Percentiles rank a stretch among this genome's conserved stretches.
phyloP scores from a whole-genome alignment of 1,284 basidiomycete genomes.

The Ganoderma boninense region DNA sequence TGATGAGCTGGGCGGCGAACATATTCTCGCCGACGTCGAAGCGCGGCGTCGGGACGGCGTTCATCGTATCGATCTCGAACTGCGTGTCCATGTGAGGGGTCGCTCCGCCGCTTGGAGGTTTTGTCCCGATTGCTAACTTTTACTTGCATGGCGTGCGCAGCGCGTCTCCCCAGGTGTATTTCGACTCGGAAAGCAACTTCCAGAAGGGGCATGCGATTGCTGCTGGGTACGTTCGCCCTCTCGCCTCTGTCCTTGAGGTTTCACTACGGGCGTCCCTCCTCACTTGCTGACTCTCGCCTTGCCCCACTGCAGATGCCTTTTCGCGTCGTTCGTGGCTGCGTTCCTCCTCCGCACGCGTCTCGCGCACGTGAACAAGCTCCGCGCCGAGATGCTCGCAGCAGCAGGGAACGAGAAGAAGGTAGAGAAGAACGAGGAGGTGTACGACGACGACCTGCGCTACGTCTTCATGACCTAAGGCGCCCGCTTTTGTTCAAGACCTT shows the following conservation, averaged over 20 bases:
- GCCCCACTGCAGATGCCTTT: constrained; percentile 47
- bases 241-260: not conserved
- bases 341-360: constrained; percentile 54
- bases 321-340: constrained; percentile 49
- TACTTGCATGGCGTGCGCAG: constrained; percentile 37
- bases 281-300: not conserved
- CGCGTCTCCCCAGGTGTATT: constrained; percentile 66
- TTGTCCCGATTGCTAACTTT: not conserved
- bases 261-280: no score
- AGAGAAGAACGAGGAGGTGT: constrained; percentile 45
- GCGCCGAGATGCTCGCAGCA: constrained; percentile 32
- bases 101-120: not conserved
- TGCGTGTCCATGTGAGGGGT: constrained; percentile 60
- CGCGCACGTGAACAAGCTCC: constrained; percentile 47
- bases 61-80: constrained; percentile 65
- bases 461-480: constrained; percentile 45
- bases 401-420: constrained; percentile 33
- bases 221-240: constrained; percentile 47
- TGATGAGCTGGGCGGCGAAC: constrained; percentile 67
- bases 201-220: constrained; percentile 62
- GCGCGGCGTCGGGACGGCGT: constrained; percentile 64
- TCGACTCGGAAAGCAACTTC: constrained; percentile 56
- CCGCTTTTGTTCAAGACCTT: not conserved
- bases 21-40: constrained; percentile 64
- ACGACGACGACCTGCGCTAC: constrained; percentile 57